Base-by-base conservation (phyloP, 2,329 filamentous ascomycete genomes). In the Sporothrix pallida region DNA sequence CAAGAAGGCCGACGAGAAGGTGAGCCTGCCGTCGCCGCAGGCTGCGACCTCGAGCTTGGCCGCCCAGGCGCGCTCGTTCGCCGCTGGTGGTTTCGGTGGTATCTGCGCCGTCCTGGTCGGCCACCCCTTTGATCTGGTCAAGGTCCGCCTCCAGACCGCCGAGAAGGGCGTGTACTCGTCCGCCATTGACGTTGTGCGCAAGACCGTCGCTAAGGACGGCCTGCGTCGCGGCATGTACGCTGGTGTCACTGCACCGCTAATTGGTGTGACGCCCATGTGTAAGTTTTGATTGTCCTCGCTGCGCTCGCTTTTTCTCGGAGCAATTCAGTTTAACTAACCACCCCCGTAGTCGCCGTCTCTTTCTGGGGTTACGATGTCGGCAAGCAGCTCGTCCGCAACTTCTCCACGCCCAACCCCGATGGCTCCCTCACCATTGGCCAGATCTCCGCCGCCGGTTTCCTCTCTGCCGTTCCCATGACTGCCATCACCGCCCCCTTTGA, bases 221-320 rank as follows among this genome's bases (percentile, higher is more conserved):
- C 82, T 97, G 77, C 79, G 84, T 75, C 84, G 93, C 82, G 96
- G 96, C 9, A 83, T 99, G 75, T 99, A 99, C 83, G 96, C 96
- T n/a, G 96, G 96, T 82, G 95, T 99, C 63, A 96, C 93, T 78
- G 96, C 96, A 79, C 96, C 96, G 62, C 85, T 99, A 76, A 93
- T 98, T 10, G 96, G 96, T 72, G 96, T 99, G 17, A 99, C 96
- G 75, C 96, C 96, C 72, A 99, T 99, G 96, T 99, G 95, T 98
- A 88, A 84, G 95, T 89, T 54, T 60, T 65, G 26, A 23, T 15
- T 52, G 63, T 17, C 12, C 50, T 65, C 58, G n/a, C 52, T 60
- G 62, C 17, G 44, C 71, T 72, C 50, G n/a, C 6, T 26, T 70
- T 10, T 8, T 26, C 26, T 50, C 20, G 50, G 48, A 54, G 12